Evolutionary conservation across 192 early-diverging fungal genomes (phyloP), one percentile per base, ranked within the genome.

Genomic region (Phycomyces nitens): DNA sequence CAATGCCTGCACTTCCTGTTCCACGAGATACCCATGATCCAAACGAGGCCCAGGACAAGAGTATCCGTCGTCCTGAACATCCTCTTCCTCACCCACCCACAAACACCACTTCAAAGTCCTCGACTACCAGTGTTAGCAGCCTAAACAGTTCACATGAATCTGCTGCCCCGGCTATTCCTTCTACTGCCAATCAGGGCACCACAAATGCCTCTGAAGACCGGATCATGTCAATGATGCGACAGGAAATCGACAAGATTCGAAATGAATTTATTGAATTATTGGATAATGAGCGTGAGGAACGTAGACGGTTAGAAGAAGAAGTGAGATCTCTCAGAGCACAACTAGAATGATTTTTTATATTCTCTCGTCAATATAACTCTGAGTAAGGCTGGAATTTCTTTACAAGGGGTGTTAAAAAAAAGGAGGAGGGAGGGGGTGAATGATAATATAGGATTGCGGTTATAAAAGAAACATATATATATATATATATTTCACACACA

Each of bases 261-360:
- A 20, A 60, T 23, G 65, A 66, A 49, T 72, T 72, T 51, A 59
- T 62, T 40, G 11, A 21, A 26, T 39, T 47, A 42, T 62, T 72
- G 38, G 54, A 65, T 2, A 49, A 55, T 26, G 70, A 72, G 23
- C 49, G 70, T 8, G 12, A 34, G 11, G 43, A 60, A 9, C 58
- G 70, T 53, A 26, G 42, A 39, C 29, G 49, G 38, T 44, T 72
- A 27, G 57, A 72, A 65, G 23, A 40, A 22, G 64, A 72, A 51
- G 24, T 72, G 20, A 26, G 16, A 22, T 1, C 1, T 54, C 11
- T 54, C 26, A 29, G 22, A 54, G 53, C 11, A 21, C 53, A 54
- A 54, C 11, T 26, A 24, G 21, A 54, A 54, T 47, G 18, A 47
- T 47, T 47, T 47, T 47, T 47, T 47, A 3, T 47, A 47, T 47